Evolutionary conservation across 495 filamentous ascomycete species (phyloP).

Genomic region (Xanthoparmelia taractica): DNA sequence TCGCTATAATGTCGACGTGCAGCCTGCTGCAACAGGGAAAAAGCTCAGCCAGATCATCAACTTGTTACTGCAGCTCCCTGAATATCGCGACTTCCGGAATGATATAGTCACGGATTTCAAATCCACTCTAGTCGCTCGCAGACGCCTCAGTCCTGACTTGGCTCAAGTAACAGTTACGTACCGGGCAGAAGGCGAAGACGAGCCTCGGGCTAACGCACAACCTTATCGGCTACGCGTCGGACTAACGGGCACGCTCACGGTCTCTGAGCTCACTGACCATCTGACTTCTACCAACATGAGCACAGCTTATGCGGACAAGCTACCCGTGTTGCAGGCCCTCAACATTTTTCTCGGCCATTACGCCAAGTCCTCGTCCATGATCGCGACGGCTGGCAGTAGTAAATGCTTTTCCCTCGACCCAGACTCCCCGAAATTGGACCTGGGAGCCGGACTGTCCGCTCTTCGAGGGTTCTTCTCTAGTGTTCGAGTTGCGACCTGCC

Average conservation of each 20-base stretch:
- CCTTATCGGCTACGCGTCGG: constrained; percentile 41
- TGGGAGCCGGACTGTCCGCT: constrained; percentile 37
- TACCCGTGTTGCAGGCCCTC: constrained; percentile 37
- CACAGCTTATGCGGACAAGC: constrained; percentile 35
- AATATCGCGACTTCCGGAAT: not conserved
- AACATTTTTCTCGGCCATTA: constrained; percentile 37
- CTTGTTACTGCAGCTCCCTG: constrained; percentile 34
- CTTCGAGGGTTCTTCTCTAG: constrained; percentile 62
- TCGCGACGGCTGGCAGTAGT: constrained; percentile 23
- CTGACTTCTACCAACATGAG: constrained; percentile 43
- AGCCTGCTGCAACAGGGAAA: constrained; percentile 36
- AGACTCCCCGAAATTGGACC: constrained; percentile 12
- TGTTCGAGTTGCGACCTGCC: constrained; percentile 55
- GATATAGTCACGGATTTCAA: not conserved
- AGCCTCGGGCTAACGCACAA: constrained; percentile 35
- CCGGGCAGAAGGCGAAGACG: constrained; percentile 36
- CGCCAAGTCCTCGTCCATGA: constrained; percentile 28
- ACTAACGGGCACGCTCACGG: constrained; percentile 37
- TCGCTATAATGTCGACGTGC: constrained; percentile 11
- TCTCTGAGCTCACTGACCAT: constrained; percentile 46
- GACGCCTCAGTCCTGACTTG: constrained; percentile 5
- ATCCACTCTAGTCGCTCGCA: not conserved
- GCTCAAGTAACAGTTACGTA: constrained; percentile 35
- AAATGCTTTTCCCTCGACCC: constrained; percentile 18
- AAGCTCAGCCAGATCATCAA: constrained; percentile 49